A percentile compares a stretch with the other conserved stretches of the same genome.
These are phyloP conservation scores for Asterophora lycoperdoides DNA, from an alignment of 768 basidiomycete species.

Conservation along the genomic window DNA sequence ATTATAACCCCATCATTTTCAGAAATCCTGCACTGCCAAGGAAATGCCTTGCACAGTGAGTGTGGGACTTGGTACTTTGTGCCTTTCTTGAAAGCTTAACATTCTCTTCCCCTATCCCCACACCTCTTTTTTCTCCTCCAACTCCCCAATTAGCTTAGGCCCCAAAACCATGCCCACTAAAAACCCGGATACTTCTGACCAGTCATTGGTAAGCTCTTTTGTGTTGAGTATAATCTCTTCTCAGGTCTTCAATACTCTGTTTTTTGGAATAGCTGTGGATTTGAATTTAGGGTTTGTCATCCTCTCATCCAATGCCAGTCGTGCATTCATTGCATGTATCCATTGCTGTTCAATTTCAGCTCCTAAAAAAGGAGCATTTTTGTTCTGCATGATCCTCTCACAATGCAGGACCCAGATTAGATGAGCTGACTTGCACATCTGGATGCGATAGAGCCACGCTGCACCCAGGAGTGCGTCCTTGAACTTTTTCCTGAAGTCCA, in stretches of 20 bases:
- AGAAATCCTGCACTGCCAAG: not conserved
- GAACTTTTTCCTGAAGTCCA: not conserved
- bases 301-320: not conserved
- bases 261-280: not conserved
- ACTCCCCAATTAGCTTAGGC: not conserved
- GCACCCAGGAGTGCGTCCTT: not conserved
- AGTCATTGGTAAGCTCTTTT: not conserved
- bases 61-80: not conserved
- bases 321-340: not conserved
- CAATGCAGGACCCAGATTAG: not conserved
- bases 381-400: slow-evolving; percentile 1
- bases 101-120: not conserved
- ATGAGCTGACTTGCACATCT: not conserved
- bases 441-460: not conserved
- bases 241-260: not conserved
- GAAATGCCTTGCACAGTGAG: not conserved
- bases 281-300: not conserved
- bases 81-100: too few species aligned
- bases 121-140: not conserved
- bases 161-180: slow-evolving; percentile 8
- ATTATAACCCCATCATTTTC: too few species aligned
- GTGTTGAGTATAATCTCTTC: not conserved
- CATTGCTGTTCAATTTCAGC: not conserved
- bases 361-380: not conserved
- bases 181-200: not conserved